Conservation (phyloP, 257 asterid species). For the Euphrasia confusa region DNA sequence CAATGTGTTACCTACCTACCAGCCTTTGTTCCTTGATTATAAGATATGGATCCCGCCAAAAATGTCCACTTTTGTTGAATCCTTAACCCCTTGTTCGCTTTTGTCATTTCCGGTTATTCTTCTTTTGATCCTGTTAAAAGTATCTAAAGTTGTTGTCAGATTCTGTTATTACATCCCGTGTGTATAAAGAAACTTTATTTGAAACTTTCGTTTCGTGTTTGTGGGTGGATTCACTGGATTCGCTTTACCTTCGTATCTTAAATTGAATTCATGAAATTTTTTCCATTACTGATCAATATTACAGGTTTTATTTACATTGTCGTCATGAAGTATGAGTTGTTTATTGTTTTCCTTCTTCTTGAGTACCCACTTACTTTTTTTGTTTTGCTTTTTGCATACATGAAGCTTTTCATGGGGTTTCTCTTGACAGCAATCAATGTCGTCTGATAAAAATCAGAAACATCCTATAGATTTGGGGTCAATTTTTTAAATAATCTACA, state of each 20-base stretch:
- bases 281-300: background rate
- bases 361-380: background rate
- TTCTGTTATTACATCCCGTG: background rate
- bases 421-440: background rate
- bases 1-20: background rate
- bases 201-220: background rate
- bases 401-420: background rate
- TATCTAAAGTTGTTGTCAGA: background rate
- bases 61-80: background rate
- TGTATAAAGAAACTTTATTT: background rate
- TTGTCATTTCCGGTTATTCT: background rate
- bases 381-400: background rate
- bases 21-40: constrained; percentile 2
- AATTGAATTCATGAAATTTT: background rate
- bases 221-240: background rate
- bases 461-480: background rate
- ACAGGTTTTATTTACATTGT: background rate
- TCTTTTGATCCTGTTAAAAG: background rate
- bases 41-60: constrained; percentile 7
- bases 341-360: background rate
- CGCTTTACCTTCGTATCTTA: background rate
- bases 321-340: background rate
- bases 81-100: background rate
- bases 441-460: constrained; percentile 3
- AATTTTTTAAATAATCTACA: background rate